Percentiles rank a stretch among this genome's conserved stretches.
phyloP scores from a whole-genome alignment of 2,329 filamentous ascomycete genomes.

The Hymenoscyphus occultus region DNA sequence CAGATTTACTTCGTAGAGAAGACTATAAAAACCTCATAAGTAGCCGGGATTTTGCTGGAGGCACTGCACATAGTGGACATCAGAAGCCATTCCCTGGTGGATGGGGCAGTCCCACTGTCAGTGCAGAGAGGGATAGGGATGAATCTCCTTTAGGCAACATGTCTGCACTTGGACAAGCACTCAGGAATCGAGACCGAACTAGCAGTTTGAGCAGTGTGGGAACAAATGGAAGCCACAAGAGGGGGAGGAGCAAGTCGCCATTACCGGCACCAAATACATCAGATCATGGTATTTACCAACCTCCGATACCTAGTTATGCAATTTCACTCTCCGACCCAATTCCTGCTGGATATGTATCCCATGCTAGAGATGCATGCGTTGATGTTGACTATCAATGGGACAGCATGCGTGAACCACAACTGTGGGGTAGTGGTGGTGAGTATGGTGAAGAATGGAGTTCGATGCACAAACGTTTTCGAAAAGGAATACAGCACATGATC shows the following conservation, averaged over 20 bases:
- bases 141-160: conserved; percentile 29
- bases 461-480: conserved; percentile 89
- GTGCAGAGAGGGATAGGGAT: conserved; percentile 29
- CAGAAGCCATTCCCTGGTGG: conserved; percentile 39
- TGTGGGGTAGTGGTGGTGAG: conserved; percentile 84
- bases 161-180: conserved; percentile 28
- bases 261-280: conserved; percentile 13
- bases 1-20: conserved; percentile 74
- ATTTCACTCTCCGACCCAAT: conserved; percentile 78
- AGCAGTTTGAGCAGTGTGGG: conserved; percentile 36
- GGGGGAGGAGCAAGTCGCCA: conserved; percentile 9
- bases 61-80: conserved; percentile 23
- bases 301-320: conserved; percentile 79
- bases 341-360: conserved; percentile 81
- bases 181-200: conserved; percentile 35
- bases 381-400: conserved; percentile 96
- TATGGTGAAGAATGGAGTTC: conserved; percentile 92
- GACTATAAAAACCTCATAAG: conserved; percentile 52
- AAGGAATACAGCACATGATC: conserved; percentile 73
- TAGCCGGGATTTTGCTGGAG: conserved; percentile 28
- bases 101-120: conserved; percentile 36
- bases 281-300: conserved; percentile 56
- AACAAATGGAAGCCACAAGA: conserved; percentile 29
- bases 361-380: conserved; percentile 82
- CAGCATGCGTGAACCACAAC: conserved; percentile 72